Evolutionary conservation across 768 basidiomycete genomes (phyloP).

Genomic region (Leccinum longicurvipes): DNA sequence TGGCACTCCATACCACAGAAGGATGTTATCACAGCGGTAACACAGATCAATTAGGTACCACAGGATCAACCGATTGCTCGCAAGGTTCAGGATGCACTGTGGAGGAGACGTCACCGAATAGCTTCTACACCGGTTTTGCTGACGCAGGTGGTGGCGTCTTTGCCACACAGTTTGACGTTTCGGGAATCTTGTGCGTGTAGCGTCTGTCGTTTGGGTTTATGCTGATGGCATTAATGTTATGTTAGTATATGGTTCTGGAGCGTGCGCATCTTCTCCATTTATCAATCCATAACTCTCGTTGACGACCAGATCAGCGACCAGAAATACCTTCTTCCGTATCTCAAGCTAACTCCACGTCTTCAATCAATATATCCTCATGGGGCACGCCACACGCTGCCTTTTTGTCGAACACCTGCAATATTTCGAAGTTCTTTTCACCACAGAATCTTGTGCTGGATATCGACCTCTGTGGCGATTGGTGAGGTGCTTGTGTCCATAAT

Average conservation of each 20-base stretch:
- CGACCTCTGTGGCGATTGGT: conserved; percentile 52
- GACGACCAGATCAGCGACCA: conserved; percentile 30
- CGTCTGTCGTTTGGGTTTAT: not conserved
- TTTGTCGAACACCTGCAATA: conserved; percentile 41
- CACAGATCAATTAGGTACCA: conserved; percentile 32
- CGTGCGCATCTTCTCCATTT: conserved; percentile 28
- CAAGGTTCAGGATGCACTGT: conserved; percentile 29
- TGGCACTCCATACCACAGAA: conserved; percentile 49
- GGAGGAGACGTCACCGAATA: conserved; percentile 30
- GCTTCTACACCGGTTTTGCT: conserved; percentile 22
- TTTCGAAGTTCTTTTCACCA: conserved; percentile 41
- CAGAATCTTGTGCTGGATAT: conserved; percentile 56
- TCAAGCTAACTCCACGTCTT: conserved; percentile 28
- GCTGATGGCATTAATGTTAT: not conserved
- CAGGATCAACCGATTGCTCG: conserved; percentile 23
- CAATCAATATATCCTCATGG: conserved; percentile 41
- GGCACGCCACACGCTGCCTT: conserved; percentile 44
- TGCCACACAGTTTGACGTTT: conserved; percentile 64
- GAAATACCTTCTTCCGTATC: conserved; percentile 36
- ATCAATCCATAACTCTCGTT: conserved; percentile 6
- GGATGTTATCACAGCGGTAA: conserved; percentile 36
- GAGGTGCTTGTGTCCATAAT: conserved; percentile 9
- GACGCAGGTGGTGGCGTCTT: conserved; percentile 57
- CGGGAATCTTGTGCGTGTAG: conserved; percentile 46
- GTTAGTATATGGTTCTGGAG: conserved; percentile 50